A percentile compares a stretch with the other conserved stretches of the same genome.
These are phyloP conservation scores for Henningerozyma blattae DNA, from an alignment of 805 yeast species.

Conservation along the genomic window DNA sequence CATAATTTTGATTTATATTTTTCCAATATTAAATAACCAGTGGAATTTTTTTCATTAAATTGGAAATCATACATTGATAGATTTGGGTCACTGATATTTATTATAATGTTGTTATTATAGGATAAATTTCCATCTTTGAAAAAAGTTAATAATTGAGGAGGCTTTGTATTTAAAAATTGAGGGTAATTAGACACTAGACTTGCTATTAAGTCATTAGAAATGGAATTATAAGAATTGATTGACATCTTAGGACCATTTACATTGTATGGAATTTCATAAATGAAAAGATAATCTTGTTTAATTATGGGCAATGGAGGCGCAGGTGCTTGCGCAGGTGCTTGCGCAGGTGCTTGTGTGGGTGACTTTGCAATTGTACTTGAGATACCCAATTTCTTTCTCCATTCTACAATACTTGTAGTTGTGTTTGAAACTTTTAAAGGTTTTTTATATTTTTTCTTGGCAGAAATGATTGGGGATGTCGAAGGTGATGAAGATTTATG, in stretches of 20 bases:
- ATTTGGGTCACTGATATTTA: constrained; percentile 29
- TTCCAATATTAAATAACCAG: constrained; percentile 57
- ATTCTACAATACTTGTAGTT: constrained; percentile 26
- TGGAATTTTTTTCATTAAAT: constrained; percentile 44
- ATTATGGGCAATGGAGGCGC: no score
- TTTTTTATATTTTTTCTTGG: constrained; percentile 5
- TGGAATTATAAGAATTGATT: constrained; percentile 11
- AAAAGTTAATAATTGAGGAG: constrained; percentile 11
- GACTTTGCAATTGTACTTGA: constrained; percentile 3
- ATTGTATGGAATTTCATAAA: constrained; percentile 18
- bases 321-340: no score
- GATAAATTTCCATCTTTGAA: constrained; percentile 11
- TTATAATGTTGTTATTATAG: constrained; percentile 10
- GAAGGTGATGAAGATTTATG: constrained; percentile 14
- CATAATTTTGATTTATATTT: constrained; percentile 43
- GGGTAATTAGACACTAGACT: constrained; percentile 10
- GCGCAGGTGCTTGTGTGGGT: no score
- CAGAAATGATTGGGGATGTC: neutral
- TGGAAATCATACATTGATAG: constrained; percentile 76
- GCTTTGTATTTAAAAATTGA: constrained; percentile 3
- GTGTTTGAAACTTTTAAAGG: constrained; percentile 21
- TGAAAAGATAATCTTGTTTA: constrained; percentile 18
- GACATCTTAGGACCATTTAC: constrained; percentile 17
- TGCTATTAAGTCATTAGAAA: constrained; percentile 18
- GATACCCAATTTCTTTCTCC: constrained; percentile 26